These are phyloP conservation scores for Pestalotiopsis sp. DNA, from an alignment of 2,329 filamentous ascomycete genomes.

Conservation along the genomic window DNA sequence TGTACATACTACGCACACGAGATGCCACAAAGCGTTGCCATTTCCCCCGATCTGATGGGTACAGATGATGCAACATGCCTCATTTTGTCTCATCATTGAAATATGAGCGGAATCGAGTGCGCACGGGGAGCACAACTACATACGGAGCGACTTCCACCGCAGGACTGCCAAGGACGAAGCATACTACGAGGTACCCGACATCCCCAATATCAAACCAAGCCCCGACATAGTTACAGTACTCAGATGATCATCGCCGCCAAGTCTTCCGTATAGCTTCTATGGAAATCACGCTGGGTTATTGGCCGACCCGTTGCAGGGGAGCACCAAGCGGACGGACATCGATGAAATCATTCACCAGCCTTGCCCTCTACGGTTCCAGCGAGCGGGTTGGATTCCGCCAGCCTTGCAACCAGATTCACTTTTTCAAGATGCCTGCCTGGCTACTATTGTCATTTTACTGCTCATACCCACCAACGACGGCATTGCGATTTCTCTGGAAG, in stretches of 20 bases:
- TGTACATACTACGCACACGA: not conserved
- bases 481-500: not conserved
- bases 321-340: not conserved
- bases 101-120: not conserved
- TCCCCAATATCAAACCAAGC: too few species aligned
- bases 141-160: not conserved
- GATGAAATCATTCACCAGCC: not conserved
- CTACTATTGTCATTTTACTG: not conserved
- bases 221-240: too few species aligned
- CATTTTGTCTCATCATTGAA: not conserved
- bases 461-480: not conserved
- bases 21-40: not conserved
- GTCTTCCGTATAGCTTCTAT: too few species aligned
- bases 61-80: not conserved
- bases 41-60: not conserved
- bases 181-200: too few species aligned
- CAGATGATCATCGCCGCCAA: too few species aligned
- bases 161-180: not conserved
- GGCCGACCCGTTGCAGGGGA: not conserved
- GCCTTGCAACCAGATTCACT: not conserved
- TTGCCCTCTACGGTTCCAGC: not conserved
- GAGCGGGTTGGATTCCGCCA: not conserved
- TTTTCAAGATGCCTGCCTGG: not conserved
- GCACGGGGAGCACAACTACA: not conserved
- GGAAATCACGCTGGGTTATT: not conserved